These are phyloP conservation scores for Primulina tabacum DNA, from an alignment of 257 asterid species.

Conservation along the genomic window DNA sequence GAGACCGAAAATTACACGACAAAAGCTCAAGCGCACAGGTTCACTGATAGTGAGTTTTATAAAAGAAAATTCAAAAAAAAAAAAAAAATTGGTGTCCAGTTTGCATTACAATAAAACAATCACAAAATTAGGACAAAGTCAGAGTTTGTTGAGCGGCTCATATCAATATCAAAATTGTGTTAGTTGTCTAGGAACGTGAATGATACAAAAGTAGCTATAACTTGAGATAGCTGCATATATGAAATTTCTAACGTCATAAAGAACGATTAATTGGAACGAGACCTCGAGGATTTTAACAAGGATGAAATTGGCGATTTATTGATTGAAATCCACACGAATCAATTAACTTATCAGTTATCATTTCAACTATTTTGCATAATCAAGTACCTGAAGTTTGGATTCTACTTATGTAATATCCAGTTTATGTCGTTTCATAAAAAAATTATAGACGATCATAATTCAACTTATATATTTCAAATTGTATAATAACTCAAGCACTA, in stretches of 20 bases:
- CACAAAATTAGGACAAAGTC: constrained; percentile 11
- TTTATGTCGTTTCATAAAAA: too few relatives aligned
- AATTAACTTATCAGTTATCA: too few relatives aligned
- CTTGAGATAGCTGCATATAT: constrained; percentile 15
- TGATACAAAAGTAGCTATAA: constrained; percentile 31
- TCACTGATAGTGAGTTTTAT: too few relatives aligned
- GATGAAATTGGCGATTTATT: neutral
- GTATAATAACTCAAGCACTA: too few relatives aligned
- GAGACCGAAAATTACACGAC: too few relatives aligned
- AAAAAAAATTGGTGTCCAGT: too few relatives aligned
- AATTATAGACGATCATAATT: too few relatives aligned
- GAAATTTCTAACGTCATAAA: neutral
- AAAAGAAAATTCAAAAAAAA: too few relatives aligned
- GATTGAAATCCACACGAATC: neutral
- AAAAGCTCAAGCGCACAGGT: too few relatives aligned
- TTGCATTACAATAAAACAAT: too few relatives aligned
- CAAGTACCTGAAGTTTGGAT: neutral
- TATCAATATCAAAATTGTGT: constrained; percentile 1
- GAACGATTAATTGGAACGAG: neutral
- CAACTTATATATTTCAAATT: too few relatives aligned
- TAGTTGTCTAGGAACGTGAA: constrained; percentile 12
- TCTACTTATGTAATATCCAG: neutral
- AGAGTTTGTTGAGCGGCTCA: constrained; percentile 30
- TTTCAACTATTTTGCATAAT: too few relatives aligned
- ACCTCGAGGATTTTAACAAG: neutral